These are phyloP conservation scores for Ascoidea rubescens DNA, from an alignment of 805 yeast species.

Conservation along the genomic window DNA sequence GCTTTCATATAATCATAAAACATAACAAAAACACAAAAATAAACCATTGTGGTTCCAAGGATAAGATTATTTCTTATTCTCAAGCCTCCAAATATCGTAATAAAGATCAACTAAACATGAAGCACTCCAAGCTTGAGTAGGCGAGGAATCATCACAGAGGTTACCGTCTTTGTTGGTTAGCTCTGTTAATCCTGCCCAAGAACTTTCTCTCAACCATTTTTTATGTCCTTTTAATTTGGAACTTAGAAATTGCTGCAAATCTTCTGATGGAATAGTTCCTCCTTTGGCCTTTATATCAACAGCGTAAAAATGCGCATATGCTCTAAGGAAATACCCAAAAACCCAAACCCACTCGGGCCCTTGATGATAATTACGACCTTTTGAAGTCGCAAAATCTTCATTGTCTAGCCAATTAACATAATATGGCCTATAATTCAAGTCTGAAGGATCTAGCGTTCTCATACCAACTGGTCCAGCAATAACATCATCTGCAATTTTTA, in stretches of 20 bases:
- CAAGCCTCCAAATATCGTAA: conserved; percentile 39
- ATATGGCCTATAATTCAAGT: conserved; percentile 82
- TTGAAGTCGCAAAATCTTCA: conserved; percentile 80
- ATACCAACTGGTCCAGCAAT: conserved; percentile 87
- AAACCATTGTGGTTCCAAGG: no score
- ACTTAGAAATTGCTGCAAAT: conserved; percentile 44
- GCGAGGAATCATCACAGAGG: conserved; percentile 74
- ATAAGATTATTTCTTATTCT: neutral
- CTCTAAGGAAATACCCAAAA: conserved; percentile 76
- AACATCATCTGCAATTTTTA: conserved; percentile 54
- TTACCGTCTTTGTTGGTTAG: conserved; percentile 81
- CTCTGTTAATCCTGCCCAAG: conserved; percentile 92
- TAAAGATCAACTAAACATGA: conserved; percentile 75
- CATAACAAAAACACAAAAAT: no score
- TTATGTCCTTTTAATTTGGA: conserved; percentile 50
- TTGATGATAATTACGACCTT: conserved; percentile 94
- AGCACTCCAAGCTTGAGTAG: conserved; percentile 95
- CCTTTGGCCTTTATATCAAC: conserved; percentile 20
- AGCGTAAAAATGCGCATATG: conserved; percentile 44
- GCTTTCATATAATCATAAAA: no score
- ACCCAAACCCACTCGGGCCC: conserved; percentile 99
- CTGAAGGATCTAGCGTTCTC: conserved; percentile 86
- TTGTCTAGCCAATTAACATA: conserved; percentile 71
- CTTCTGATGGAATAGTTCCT: conserved; percentile 25
- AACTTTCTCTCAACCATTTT: conserved; percentile 56